These are phyloP conservation scores for Diaporthe aspalathi DNA, from an alignment of 2,329 filamentous ascomycete genomes.

Conservation along the genomic window DNA sequence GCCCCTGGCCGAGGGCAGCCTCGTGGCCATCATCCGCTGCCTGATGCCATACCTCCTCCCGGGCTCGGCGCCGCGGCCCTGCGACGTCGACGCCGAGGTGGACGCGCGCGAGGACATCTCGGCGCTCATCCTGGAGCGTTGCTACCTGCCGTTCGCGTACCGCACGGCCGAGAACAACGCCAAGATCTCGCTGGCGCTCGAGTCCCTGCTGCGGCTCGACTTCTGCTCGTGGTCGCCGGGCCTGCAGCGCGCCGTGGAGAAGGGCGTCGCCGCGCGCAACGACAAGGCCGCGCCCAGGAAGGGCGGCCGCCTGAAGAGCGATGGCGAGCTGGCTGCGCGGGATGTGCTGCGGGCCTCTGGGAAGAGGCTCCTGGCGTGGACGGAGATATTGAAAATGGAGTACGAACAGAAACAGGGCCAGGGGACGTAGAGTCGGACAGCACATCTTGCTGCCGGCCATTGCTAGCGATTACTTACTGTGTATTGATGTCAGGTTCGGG, in stretches of 20 bases:
- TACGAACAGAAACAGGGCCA: not conserved
- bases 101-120: conserved; percentile 56
- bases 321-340: conserved; percentile 33
- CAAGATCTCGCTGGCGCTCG: conserved; percentile 76
- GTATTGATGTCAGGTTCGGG: not conserved
- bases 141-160: conserved; percentile 75
- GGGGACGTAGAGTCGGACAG: not conserved
- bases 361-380: conserved; percentile 30
- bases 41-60: conserved; percentile 59
- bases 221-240: conserved; percentile 53
- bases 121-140: conserved; percentile 60
- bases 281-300: conserved; percentile 59
- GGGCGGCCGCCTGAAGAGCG: conserved; percentile 44
- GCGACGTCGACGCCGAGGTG: conserved; percentile 51
- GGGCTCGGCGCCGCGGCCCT: conserved; percentile 55
- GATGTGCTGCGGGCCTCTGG: conserved; percentile 37
- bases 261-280: conserved; percentile 61
- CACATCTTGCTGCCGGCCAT: not conserved
- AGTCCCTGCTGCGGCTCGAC: conserved; percentile 70
- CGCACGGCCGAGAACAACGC: conserved; percentile 76
- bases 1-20: conserved; percentile 51
- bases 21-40: conserved; percentile 59
- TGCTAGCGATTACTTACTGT: not conserved
- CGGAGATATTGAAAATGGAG: conserved; percentile 27
- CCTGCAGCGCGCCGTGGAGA: conserved; percentile 55